Percentiles rank a stretch among this genome's conserved stretches.
Conservation (phyloP, 306 rosid species). For the Trifolium subterraneum region DNA sequence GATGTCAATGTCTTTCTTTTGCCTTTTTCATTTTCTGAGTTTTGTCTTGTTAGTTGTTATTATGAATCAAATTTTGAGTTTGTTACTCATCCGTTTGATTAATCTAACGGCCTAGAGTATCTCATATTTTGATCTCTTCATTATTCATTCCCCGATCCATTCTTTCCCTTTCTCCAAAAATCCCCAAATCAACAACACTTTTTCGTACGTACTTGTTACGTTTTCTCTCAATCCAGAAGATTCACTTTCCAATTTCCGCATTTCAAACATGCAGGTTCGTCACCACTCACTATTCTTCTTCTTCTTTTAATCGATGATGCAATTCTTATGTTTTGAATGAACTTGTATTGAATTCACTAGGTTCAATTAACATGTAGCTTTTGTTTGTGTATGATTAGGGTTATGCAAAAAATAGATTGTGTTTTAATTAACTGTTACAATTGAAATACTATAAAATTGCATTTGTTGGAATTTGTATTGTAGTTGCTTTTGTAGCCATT, state of each 20-base stretch:
- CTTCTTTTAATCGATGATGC: background rate
- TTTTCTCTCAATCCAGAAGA: too few relatives aligned
- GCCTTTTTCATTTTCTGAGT: too few relatives aligned
- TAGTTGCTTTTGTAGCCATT: background rate
- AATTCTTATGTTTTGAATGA: constrained; percentile 7
- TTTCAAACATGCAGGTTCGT: constrained; percentile 72
- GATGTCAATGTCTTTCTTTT: too few relatives aligned
- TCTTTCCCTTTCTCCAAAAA: background rate
- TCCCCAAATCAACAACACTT: background rate
- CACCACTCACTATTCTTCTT: background rate
- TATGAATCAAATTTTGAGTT: too few relatives aligned
- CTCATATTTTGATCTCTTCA: too few relatives aligned
- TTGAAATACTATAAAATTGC: background rate
- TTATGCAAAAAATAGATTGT: background rate
- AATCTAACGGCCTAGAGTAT: too few relatives aligned
- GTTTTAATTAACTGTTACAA: constrained; percentile 14
- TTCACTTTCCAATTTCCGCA: background rate
- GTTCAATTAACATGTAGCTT: too few relatives aligned
- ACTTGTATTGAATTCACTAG: constrained; percentile 11
- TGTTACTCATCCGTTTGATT: too few relatives aligned
- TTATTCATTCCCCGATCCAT: too few relatives aligned
- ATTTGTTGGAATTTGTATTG: background rate
- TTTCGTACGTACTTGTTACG: background rate
- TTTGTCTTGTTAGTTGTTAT: too few relatives aligned
- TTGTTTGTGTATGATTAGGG: background rate